Base-by-base conservation (phyloP, 192 early-diverging fungal genomes). In the Coemansia sp. region DNA sequence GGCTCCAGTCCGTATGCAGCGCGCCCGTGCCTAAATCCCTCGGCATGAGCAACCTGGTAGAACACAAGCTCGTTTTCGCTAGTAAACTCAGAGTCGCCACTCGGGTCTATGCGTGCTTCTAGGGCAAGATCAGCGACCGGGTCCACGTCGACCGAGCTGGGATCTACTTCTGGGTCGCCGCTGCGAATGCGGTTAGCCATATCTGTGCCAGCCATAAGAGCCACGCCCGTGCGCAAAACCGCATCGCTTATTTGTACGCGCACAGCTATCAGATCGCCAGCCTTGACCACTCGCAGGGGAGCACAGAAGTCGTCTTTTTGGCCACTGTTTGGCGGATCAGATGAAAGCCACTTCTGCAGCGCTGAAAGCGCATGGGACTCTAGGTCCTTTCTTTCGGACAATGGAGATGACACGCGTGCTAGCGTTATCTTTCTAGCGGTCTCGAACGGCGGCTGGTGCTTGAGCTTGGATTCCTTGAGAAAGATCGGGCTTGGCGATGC, bases 331-430 rank as follows among this genome's bases (percentile, higher is more conserved):
- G 9, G 16, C 18, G 25, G 22, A 1, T 8, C 28, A 6, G 65
- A 23, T 4, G 59, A 45, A 6, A 81, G 66, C 78, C 78, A 81
- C 19, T 52, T 16, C 30, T 74, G 73, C 24, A 81, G 55, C 16
- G 78, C 69, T 3, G 69, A 69, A 46, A 70, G 74, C 10, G 62
- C 29, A 47, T 64, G 53, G 0, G 63, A 32, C 53, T 81, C 78
- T 9, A 81, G 20, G 45, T 81, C 78, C 13, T 68, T 74, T 19
- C 69, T 65, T 32, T 81, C 73, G 1, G 73, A 66, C 22, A 81
- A 67, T 16, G 78, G 78, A 30, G 78, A 81, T 0, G 74, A 72
- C 0, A 81, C 55, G 1, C 73, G 73, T 6, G 73, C 67, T 36
- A 81, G 57, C 13, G 57, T 60, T 6, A 69, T 69, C 49, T 69